Evolutionary conservation across 2,329 filamentous ascomycete species (phyloP).

Genomic region (Bipolaris sorokiniana): DNA sequence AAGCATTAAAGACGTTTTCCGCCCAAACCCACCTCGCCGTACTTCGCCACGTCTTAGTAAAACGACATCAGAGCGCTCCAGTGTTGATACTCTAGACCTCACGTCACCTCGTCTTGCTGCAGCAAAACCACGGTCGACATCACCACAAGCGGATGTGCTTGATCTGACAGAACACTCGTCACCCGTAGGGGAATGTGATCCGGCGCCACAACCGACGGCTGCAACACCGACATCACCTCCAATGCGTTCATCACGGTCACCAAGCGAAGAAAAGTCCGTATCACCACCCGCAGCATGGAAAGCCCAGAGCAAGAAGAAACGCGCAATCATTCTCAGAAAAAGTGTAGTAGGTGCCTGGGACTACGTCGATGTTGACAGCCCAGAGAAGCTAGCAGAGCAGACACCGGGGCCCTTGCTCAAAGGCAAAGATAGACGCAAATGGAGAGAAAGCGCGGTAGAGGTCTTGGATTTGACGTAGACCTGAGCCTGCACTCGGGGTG

Average conservation of each 20-base stretch:
- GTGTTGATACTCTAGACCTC: slow-evolving; percentile 36
- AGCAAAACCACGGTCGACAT: slow-evolving; percentile 1
- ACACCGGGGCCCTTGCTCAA: slow-evolving; percentile 13
- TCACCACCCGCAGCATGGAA: slow-evolving; percentile 40
- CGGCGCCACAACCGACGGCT: not conserved
- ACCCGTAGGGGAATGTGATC: slow-evolving; percentile 1
- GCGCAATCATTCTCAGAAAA: slow-evolving; percentile 38
- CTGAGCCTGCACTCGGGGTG: too few species aligned
- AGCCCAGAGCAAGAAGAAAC: slow-evolving; percentile 37
- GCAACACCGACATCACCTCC: slow-evolving; percentile 10
- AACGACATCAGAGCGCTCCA: slow-evolving; percentile 13
- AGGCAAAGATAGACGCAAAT: slow-evolving; percentile 37
- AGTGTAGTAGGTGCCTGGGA: slow-evolving; percentile 44
- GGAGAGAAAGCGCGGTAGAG: slow-evolving; percentile 48
- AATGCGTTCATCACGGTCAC: slow-evolving; percentile 4
- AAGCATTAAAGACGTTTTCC: slow-evolving; percentile 6
- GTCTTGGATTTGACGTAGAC: slow-evolving; percentile 41
- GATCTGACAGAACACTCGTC: slow-evolving; percentile 34
- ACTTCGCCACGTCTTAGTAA: slow-evolving; percentile 34
- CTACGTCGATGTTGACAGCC: slow-evolving; percentile 37
- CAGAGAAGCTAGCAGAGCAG: slow-evolving; percentile 7
- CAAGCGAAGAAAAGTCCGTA: slow-evolving; percentile 18
- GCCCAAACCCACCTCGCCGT: slow-evolving; percentile 17
- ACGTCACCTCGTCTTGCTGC: slow-evolving; percentile 16
- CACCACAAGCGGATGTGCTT: slow-evolving; percentile 26